Conservation (phyloP, 352 stramenopile species). For the Globisporangium echinulatum region DNA sequence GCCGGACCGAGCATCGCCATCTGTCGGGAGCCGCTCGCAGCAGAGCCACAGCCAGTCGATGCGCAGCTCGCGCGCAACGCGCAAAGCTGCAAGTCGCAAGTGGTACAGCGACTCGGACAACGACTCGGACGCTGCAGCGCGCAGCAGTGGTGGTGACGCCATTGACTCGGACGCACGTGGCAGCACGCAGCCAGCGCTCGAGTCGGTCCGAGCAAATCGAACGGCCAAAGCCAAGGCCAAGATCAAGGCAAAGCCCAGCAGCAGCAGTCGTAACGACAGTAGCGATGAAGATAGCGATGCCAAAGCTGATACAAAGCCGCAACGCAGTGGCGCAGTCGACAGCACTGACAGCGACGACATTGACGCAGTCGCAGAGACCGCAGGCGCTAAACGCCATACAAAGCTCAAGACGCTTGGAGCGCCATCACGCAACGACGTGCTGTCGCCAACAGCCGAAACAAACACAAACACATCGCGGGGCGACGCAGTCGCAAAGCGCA, state of each 20-base stretch:
- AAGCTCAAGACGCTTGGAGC: slow-evolving; percentile 9
- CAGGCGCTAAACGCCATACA: no score
- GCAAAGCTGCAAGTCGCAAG: slow-evolving; percentile 24
- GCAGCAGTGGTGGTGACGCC: slow-evolving; percentile 6
- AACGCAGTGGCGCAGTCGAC: not conserved
- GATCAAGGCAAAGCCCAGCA: not conserved
- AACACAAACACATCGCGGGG: slow-evolving; percentile 6
- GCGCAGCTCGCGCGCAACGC: slow-evolving; percentile 16
- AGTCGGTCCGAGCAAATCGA: not conserved
- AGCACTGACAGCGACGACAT: slow-evolving; percentile 15
- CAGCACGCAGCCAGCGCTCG: not conserved
- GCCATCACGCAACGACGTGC: not conserved
- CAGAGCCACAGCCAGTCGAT: not conserved
- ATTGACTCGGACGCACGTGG: not conserved
- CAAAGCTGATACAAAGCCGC: not conserved
- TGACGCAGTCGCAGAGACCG: slow-evolving; percentile 3
- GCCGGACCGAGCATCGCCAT: slow-evolving; percentile 4
- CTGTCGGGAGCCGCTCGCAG: slow-evolving; percentile 13
- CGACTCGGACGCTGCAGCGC: slow-evolving; percentile 3
- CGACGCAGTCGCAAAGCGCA: slow-evolving; percentile 6
- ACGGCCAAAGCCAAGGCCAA: slow-evolving; percentile 4
- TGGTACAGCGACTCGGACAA: slow-evolving; percentile 56
- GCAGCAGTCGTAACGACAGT: slow-evolving; percentile 7
- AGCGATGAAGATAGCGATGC: slow-evolving; percentile 2
- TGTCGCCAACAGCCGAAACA: not conserved